These are phyloP conservation scores for Apophysomyces variabilis DNA, from an alignment of 371 early-diverging fungal species.

Conservation along the genomic window DNA sequence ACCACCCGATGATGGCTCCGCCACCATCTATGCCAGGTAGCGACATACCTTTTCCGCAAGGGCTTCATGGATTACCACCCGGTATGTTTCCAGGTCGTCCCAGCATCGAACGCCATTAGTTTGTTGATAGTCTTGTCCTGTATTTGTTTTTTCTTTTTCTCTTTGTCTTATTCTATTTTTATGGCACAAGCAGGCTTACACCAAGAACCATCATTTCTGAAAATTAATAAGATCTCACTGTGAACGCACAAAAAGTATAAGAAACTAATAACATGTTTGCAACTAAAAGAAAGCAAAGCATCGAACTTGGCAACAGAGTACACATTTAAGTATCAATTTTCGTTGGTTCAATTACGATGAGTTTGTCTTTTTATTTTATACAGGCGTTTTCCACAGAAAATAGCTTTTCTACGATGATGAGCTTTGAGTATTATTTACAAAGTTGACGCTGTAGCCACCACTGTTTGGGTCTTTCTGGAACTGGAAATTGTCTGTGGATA, in stretches of 20 bases:
- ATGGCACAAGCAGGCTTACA: constrained; percentile 10
- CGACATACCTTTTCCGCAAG: constrained; percentile 17
- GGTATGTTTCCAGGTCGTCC: constrained; percentile 20
- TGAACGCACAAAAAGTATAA: neutral
- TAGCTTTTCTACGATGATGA: too few relatives aligned
- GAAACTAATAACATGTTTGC: too few relatives aligned
- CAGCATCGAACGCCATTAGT: constrained; percentile 1
- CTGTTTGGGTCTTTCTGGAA: constrained; percentile 62
- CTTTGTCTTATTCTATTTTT: neutral
- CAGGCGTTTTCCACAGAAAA: too few relatives aligned
- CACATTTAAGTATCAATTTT: too few relatives aligned
- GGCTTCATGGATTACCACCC: constrained; percentile 19
- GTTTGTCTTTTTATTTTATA: too few relatives aligned
- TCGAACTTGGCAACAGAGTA: too few relatives aligned
- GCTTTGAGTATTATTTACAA: constrained; percentile 52
- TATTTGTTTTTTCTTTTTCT: too few relatives aligned
- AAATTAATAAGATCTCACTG: neutral
- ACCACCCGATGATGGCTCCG: constrained; percentile 20
- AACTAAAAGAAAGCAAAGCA: too few relatives aligned
- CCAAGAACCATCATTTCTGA: neutral
- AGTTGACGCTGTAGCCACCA: constrained; percentile 70
- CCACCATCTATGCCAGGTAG: constrained; percentile 13
- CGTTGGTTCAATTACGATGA: too few relatives aligned
- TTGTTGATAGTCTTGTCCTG: constrained; percentile 8
- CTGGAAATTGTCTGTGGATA: constrained; percentile 77